A percentile compares a stretch with the other conserved stretches of the same genome.
Evolutionary conservation across 768 basidiomycete species (phyloP).

Genomic region (Leccinellum albellum): DNA sequence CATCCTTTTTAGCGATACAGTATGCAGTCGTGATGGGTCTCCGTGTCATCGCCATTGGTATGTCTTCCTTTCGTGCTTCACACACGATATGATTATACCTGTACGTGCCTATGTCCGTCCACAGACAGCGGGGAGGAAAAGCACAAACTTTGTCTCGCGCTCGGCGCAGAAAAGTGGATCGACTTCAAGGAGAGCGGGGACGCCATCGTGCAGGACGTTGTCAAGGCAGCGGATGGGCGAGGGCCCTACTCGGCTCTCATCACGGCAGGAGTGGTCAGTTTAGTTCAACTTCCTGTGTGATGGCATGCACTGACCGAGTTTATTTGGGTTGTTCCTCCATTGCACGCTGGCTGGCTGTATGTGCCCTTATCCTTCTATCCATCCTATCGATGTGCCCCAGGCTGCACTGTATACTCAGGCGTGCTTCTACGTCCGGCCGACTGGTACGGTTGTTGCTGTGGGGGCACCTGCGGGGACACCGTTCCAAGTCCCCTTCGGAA

Average conservation of each 20-base stretch:
- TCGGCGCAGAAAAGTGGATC: slow-evolving; percentile 42
- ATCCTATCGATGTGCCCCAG: neutral
- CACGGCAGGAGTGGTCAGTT: slow-evolving; percentile 18
- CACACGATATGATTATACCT: neutral
- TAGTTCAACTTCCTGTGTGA: neutral
- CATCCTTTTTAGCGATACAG: slow-evolving; percentile 35
- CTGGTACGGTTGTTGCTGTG: slow-evolving; percentile 40
- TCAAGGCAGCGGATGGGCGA: slow-evolving; percentile 36
- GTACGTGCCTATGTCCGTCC: neutral
- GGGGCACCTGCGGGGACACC: slow-evolving; percentile 35
- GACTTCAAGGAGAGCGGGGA: slow-evolving; percentile 44
- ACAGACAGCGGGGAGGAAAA: slow-evolving; percentile 44
- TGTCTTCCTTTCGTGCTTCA: neutral
- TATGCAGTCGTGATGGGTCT: slow-evolving; percentile 43
- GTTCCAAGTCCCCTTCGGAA: slow-evolving; percentile 29
- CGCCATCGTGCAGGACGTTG: slow-evolving; percentile 35
- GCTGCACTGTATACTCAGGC: slow-evolving; percentile 41
- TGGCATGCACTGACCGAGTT: neutral
- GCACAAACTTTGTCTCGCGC: slow-evolving; percentile 31
- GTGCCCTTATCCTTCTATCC: neutral
- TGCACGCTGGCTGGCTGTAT: neutral
- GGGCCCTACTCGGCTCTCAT: slow-evolving; percentile 41
- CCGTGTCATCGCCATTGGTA: slow-evolving; percentile 42
- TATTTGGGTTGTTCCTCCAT: neutral
- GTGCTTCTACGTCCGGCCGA: slow-evolving; percentile 41